Evolutionary conservation across 495 filamentous ascomycete genomes (phyloP).

Genomic region (Penicillium pulvis): DNA sequence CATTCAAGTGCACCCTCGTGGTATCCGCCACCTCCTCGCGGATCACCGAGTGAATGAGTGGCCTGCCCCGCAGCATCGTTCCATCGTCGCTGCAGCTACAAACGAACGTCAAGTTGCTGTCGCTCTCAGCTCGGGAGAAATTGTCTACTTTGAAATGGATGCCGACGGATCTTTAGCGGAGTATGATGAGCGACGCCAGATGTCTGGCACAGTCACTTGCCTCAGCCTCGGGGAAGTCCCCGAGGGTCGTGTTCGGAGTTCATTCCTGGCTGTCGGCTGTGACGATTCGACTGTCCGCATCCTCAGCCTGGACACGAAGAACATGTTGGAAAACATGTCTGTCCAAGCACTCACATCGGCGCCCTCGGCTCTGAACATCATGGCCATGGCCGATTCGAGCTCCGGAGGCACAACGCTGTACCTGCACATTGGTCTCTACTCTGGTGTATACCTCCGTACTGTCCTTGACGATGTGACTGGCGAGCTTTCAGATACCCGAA

Average conservation of each 20-base stretch:
- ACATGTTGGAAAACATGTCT: conserved; percentile 86
- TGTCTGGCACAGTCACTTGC: conserved; percentile 94
- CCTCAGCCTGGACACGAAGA: conserved; percentile 84
- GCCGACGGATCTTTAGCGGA: conserved; percentile 86
- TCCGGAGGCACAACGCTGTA: conserved; percentile 79
- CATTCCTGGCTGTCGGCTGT: conserved; percentile 93
- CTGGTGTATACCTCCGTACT: conserved; percentile 91
- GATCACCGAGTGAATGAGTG: conserved; percentile 88
- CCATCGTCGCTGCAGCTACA: conserved; percentile 92
- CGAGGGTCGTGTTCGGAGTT: conserved; percentile 79
- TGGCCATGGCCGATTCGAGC: conserved; percentile 90
- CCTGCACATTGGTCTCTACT: conserved; percentile 92
- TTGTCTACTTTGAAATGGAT: conserved; percentile 98
- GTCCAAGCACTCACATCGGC: conserved; percentile 90
- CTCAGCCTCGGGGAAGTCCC: conserved; percentile 93
- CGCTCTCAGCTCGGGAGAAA: conserved; percentile 90
- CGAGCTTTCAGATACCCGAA: conserved; percentile 90
- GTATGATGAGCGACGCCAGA: conserved; percentile 92
- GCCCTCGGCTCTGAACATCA: conserved; percentile 87
- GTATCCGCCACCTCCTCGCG: conserved; percentile 84
- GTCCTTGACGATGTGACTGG: conserved; percentile 93
- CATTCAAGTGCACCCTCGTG: conserved; percentile 92
- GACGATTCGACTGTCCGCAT: conserved; percentile 96
- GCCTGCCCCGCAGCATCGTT: conserved; percentile 88
- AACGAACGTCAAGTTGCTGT: conserved; percentile 93